Conservation (phyloP, 331 rosid species). For the Malus hybrid region DNA sequence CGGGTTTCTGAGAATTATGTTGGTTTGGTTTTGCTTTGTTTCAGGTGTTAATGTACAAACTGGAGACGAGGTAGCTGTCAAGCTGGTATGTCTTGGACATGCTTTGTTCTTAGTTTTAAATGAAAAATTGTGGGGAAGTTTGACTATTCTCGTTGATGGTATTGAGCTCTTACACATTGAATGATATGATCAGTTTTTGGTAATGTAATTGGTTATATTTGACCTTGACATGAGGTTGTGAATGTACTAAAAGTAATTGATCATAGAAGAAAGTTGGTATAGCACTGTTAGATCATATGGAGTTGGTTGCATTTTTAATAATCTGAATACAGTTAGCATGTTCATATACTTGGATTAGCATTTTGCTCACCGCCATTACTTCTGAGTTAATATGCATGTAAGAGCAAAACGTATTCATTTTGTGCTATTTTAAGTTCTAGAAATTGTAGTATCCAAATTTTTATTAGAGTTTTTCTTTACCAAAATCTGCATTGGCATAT, state of each 20-base stretch:
- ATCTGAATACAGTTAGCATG: neutral
- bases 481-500: neutral
- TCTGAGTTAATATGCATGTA: neutral
- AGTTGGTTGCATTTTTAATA: neutral
- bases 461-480: neutral
- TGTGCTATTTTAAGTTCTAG: neutral
- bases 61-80: constrained; percentile 97
- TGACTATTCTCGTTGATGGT: neutral
- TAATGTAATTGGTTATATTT: neutral
- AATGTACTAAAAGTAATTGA: neutral
- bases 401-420: neutral
- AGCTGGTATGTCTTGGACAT: constrained; percentile 58
- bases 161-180: neutral
- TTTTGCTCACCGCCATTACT: neutral
- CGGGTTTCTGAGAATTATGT: constrained; percentile 1
- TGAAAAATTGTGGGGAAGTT: neutral
- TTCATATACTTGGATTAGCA: neutral
- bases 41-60: constrained; percentile 81
- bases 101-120: neutral
- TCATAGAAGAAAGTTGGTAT: neutral
- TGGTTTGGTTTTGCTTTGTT: constrained; percentile 21
- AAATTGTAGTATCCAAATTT: neutral
- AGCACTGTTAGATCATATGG: neutral
- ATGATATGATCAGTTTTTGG: no score
- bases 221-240: neutral